Evolutionary conservation across 2,329 filamentous ascomycete genomes (phyloP), one percentile per base, ranked within the genome.

Genomic region (Alternaria sp.): DNA sequence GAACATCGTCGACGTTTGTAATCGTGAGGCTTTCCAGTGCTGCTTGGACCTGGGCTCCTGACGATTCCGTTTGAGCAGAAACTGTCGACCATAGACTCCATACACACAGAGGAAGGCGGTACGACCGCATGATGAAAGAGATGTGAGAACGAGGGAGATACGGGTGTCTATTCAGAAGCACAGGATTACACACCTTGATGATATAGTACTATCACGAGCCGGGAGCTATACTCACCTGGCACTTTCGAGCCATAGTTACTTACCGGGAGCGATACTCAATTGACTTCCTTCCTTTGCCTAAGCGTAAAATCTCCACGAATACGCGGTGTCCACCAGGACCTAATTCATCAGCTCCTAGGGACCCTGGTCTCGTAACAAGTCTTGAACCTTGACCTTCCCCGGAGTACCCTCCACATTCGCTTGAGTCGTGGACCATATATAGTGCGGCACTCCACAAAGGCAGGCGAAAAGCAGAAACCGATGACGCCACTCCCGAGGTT

Each of bases 1-100:
- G 73, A 48, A 82, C 73, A 49, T 81, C 74, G 8, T 76, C 69
- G 20, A 81, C 60, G 60, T 81, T 81, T 48, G 62, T 65, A 14
- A 70, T n/a, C 32, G 44, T 51, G 41, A 70, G 57, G 46, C 51
- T 65, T 49, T 63, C 60, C 9, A 70, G 44, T n/a, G 64, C 66
- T 40, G 53, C 43, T 38, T 63, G 58, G 18, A 58, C 43, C 27
- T 60, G 54, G 14, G 56, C 32, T 18, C 34, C 38, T 5, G 54
- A 18, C 4, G 49, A 22, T 6, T 32, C n/a, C 16, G 54, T n/a
- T 49, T 62, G 58, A n/a, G 54, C 49, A 32, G 49, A 36, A 10
- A 54, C 44, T 45, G 50, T 36, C n/a, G 51, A 57, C 59, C 56
- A 58, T 28, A 63, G n/a, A 18, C 54, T 16, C 54, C 56, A 64